phyloP scores from a whole-genome alignment of 345 rosid species.

The Syzygium aqueum region DNA sequence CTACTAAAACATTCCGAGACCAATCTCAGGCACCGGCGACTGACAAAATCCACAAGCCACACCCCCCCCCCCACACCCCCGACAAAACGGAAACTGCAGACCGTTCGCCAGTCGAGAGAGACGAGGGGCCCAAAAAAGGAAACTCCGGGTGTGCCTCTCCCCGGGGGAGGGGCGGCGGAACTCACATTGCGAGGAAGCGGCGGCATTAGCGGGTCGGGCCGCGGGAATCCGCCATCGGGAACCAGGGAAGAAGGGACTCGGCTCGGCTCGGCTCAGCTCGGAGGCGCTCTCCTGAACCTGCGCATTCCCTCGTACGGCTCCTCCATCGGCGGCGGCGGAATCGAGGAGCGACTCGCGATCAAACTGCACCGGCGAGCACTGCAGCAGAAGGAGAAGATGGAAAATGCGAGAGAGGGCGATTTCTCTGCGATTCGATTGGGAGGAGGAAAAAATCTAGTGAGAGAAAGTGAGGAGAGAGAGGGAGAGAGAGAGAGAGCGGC shows the following conservation, averaged over 20 bases:
- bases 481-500: not conserved
- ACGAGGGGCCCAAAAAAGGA: not conserved
- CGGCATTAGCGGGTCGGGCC: not conserved
- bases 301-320: not conserved
- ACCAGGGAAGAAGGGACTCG: not conserved
- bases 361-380: not conserved
- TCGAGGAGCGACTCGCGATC: not conserved
- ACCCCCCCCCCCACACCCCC: not conserved
- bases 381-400: not conserved
- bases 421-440: slow-evolving; percentile 14
- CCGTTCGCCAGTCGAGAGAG: not conserved
- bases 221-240: not conserved
- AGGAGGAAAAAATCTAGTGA: slow-evolving; percentile 12
- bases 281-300: not conserved
- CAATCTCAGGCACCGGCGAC: not conserved
- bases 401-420: not conserved
- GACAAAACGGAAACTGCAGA: not conserved
- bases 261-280: not conserved
- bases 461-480: slow-evolving; percentile 2
- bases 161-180: not conserved
- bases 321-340: not conserved
- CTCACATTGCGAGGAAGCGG: not conserved
- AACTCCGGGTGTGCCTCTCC: not conserved
- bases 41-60: not conserved
- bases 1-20: not conserved